Conservation (phyloP, 768 basidiomycete species). For the Lentinus brumalis region DNA sequence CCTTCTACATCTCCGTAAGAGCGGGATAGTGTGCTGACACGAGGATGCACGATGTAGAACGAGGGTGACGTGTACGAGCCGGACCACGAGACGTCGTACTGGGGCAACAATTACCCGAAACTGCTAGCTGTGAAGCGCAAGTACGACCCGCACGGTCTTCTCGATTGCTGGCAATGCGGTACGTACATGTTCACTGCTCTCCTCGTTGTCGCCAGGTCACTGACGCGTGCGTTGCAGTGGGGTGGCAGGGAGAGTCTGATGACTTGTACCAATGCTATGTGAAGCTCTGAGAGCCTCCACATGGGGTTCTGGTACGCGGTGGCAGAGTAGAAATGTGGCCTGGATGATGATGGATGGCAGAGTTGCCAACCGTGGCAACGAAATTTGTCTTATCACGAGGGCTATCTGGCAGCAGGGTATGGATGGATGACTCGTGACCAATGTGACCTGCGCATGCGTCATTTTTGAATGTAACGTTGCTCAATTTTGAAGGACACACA, state of each 20-base stretch:
- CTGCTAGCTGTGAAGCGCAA: constrained; percentile 35
- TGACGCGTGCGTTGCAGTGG: constrained; percentile 22
- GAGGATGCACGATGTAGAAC: constrained; percentile 25
- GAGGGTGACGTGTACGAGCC: constrained; percentile 39
- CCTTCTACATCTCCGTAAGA: neutral
- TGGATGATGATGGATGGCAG: too few relatives aligned
- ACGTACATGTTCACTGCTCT: constrained; percentile 13
- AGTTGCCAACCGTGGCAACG: too few relatives aligned
- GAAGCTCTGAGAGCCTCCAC: constrained; percentile 9
- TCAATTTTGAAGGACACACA: too few relatives aligned
- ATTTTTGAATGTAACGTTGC: too few relatives aligned
- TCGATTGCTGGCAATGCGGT: constrained; percentile 41
- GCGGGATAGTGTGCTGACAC: neutral
- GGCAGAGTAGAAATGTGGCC: too few relatives aligned
- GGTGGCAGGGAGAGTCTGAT: constrained; percentile 31
- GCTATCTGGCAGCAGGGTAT: too few relatives aligned
- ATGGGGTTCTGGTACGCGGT: too few relatives aligned
- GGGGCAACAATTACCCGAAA: constrained; percentile 37
- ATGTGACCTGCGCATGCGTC: too few relatives aligned
- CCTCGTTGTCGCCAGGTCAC: neutral
- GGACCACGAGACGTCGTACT: constrained; percentile 34
- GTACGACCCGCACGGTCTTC: constrained; percentile 33
- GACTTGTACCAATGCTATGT: constrained; percentile 25
- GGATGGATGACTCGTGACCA: too few relatives aligned
- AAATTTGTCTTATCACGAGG: too few relatives aligned